Base-by-base conservation (phyloP, 345 rosid species). In the Ailanthus altissimus region DNA sequence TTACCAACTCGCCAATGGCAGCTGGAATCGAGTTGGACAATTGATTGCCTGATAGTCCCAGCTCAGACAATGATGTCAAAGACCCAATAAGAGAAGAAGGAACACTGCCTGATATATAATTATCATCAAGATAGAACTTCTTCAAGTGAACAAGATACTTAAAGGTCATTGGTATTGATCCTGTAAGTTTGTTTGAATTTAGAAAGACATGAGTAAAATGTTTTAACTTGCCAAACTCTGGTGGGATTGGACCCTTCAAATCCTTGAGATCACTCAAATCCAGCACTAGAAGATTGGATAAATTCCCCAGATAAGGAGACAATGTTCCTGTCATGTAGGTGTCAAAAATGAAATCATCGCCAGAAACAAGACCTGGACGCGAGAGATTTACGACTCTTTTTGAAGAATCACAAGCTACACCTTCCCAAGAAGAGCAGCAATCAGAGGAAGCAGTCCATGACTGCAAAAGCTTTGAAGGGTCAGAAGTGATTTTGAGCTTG, bases 401-500 rank as follows among this genome's bases (percentile, higher is more conserved):
- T 2, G 75, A 80, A 73, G 65, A 72, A 62, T 82, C 85, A 43
- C 94, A 90, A 0, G 79, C 46, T 7, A 90, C 77, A 11, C 92
- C 94, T 2, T 83, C 84, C 92, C 94, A 87, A 8, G 88, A 11
- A 6, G 67, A 45, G 88, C 92, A 87, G 84, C 94, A 90, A 76
- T 87, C 85, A 0, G 90, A 70, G 45, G 87, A 84, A 65, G 36
- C 10, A 49, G 25, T 72, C 92, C 92, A 87, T 14, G 90, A 88
- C 16, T 13, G 70, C 69, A 88, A 57, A 28, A 87, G 82, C 1
- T 75, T 58, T 40, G 92, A 90, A 0, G 92, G 92, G 85, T 90
- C 92, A 14, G 81, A 75, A 2, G 75, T 83, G 86, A 88, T 87
- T 72, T 53, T 53, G 47, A n/a, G 53, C 80, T 88, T 88, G 88